Conservation (phyloP, 164 flowering plant genomes). For the Aristolochia fimbriata region DNA sequence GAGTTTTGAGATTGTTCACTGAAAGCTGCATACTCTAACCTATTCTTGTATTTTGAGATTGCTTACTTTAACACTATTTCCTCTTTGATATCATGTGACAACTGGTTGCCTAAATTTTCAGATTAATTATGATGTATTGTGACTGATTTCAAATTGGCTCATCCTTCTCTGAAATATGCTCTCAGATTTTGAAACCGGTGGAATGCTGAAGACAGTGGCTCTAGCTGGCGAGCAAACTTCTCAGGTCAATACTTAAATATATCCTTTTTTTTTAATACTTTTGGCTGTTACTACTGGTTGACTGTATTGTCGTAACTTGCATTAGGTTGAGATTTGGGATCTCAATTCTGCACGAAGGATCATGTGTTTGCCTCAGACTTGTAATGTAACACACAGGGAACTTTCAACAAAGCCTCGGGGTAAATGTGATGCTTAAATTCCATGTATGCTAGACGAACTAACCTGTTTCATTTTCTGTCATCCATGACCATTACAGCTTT, state of each 20-base stretch:
- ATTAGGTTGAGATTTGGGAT: slow-evolving; percentile 92
- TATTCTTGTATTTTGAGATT: too few species aligned
- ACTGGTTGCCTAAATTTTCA: too few species aligned
- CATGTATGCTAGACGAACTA: neutral
- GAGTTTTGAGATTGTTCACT: too few species aligned
- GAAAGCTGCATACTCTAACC: too few species aligned
- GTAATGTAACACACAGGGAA: slow-evolving; percentile 19
- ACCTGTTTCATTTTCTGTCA: neutral
- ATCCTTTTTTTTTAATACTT: neutral
- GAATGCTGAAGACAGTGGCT: slow-evolving; percentile 45
- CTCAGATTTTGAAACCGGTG: slow-evolving; percentile 18
- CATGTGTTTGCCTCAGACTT: slow-evolving; percentile 29
- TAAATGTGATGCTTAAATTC: slow-evolving; percentile 10
- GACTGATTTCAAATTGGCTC: too few species aligned
- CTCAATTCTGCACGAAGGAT: slow-evolving; percentile 50
- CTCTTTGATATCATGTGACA: too few species aligned
- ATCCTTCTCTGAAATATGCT: neutral
- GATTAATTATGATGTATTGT: too few species aligned
- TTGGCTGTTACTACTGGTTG: neutral
- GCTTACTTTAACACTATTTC: too few species aligned
- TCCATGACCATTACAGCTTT: neutral
- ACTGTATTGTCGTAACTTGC: slow-evolving; percentile 8
- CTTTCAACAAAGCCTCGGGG: slow-evolving; percentile 50
- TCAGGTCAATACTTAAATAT: slow-evolving; percentile 31
- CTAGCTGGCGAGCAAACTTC: slow-evolving; percentile 68